A percentile compares a stretch with the other conserved stretches of the same genome.
Conservation (phyloP, 164 flowering plant species). For the Malania oleifera region DNA sequence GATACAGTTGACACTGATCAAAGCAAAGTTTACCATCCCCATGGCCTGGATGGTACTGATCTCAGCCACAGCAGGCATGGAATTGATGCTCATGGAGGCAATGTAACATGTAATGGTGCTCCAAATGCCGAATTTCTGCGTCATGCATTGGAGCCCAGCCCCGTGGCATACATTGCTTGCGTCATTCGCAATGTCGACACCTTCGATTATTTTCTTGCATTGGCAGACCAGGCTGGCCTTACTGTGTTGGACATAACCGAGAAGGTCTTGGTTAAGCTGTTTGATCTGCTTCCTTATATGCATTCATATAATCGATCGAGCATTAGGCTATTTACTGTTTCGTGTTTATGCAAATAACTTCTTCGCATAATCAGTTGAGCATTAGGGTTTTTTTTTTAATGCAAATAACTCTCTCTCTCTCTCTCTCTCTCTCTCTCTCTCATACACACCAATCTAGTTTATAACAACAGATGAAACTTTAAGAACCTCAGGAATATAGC, state of each 20-base stretch:
- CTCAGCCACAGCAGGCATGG: background rate
- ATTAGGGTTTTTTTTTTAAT: too few relatives aligned
- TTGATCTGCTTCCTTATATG: constrained; percentile 73
- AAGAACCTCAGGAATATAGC: too few relatives aligned
- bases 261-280: constrained; percentile 25
- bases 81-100: constrained; percentile 4
- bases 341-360: constrained; percentile 14
- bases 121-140: background rate
- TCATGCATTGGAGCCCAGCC: constrained; percentile 15
- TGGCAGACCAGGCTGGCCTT: constrained; percentile 51
- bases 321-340: constrained; percentile 38
- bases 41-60: background rate
- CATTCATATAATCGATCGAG: constrained; percentile 51
- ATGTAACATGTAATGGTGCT: background rate
- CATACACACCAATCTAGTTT: too few relatives aligned
- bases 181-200: constrained; percentile 78
- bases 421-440: too few relatives aligned
- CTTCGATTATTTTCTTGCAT: constrained; percentile 47
- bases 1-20: background rate
- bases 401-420: too few relatives aligned
- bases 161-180: constrained; percentile 73
- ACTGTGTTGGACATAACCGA: constrained; percentile 56
- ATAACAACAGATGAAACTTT: too few relatives aligned
- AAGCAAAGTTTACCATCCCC: background rate
- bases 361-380: too few relatives aligned